These are phyloP conservation scores for Bolboschoenoplectus hybrid DNA, from an alignment of 202 grass and related monocot species.

Conservation along the genomic window DNA sequence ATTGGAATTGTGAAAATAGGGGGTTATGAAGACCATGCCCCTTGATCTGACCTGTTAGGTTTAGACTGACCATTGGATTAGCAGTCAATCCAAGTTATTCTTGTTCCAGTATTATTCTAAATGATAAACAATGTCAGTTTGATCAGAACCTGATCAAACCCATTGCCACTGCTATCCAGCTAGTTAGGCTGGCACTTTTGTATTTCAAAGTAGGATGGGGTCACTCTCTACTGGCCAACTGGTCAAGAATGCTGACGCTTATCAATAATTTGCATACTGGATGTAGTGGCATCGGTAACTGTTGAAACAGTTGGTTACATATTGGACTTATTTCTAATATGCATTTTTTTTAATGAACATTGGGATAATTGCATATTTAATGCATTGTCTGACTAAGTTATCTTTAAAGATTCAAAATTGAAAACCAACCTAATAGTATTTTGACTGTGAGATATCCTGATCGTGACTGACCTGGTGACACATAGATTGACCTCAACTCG, in stretches of 20 bases:
- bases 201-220: background rate
- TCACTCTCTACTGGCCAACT: background rate
- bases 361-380: background rate
- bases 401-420: background rate
- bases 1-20: background rate
- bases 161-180: background rate
- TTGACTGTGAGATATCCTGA: background rate
- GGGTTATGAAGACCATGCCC: background rate
- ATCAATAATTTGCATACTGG: background rate
- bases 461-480: conserved; percentile 26
- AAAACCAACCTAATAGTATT: background rate
- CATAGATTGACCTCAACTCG: background rate
- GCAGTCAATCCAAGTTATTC: background rate
- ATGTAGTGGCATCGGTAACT: conserved; percentile 7
- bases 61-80: conserved; percentile 10
- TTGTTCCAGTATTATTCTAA: background rate
- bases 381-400: background rate
- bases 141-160: background rate
- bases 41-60: conserved; percentile 9
- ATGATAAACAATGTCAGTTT: background rate
- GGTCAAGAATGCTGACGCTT: background rate
- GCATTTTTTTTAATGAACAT: background rate
- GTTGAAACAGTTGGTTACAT: conserved; percentile 17
- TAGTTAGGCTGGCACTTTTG: background rate
- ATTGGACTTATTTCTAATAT: background rate